Base-by-base conservation (phyloP, 2,329 filamentous ascomycete species). In the Juglanconis oblonga region DNA sequence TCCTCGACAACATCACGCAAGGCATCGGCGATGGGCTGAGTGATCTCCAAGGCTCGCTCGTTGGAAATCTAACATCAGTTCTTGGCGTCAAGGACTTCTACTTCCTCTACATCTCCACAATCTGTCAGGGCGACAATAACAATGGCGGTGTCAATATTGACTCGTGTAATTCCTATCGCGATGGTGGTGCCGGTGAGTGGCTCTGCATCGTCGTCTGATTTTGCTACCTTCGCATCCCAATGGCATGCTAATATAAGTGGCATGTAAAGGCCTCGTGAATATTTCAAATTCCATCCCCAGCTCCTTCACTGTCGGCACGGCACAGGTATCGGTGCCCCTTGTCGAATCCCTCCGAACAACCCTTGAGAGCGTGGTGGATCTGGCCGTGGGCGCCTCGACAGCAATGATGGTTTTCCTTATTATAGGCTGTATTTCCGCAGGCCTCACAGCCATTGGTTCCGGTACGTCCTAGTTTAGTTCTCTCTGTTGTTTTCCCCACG, bases 21-120 rank as follows among this genome's bases (percentile, higher is more conserved):
- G 45, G 58, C 8, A 44, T 67, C 45, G 65, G 64, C 5, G 40
- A 63, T 2, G 62, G 62, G 3, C 29, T 68, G 1, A 47, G 63
- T n/a, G 67, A 69, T 44, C 42, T 69, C 3, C 62, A 67, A 49
- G 66, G 67, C 14, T 45, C 63, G 29, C 57, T 69, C 5, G 17
- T 69, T n/a, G 60, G 61, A 4, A 67, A 66, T 49, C 36, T 68
- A 47, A 65, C 64, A 1, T 29, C 62, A 57, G 53, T 57, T 2
- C 33, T 69, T 29, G 66, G 66, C 7, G 31, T 69, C 38, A 64
- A 62, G 50, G 64, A 69, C 14, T 58, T 55, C 5, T 69, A 69
- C 55, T 53, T 57, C 5, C 58, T 69, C 9, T 68, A 63, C 44
- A 44, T 67, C 6, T 64, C 61, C 14, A 57, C 64, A 29, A 62